Percentiles rank a stretch among this genome's conserved stretches.
These are phyloP conservation scores for Leishmania braziliensis DNA, from an alignment of 208 protist species.

Conservation along the genomic window DNA sequence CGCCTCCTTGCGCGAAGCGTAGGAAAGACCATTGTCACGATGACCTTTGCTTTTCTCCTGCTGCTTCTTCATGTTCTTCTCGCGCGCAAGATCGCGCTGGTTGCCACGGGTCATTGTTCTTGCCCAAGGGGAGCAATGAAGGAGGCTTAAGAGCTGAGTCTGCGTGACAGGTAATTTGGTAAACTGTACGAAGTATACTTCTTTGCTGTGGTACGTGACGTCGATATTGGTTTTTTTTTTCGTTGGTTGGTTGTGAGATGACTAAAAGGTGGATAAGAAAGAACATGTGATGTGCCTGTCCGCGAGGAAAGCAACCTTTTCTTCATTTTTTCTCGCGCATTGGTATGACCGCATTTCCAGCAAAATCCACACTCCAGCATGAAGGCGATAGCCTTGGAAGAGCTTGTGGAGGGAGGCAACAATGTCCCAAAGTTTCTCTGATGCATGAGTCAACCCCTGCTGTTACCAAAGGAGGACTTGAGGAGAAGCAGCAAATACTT, in stretches of 20 bases:
- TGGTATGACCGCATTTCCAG: neutral
- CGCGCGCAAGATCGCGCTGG: conserved; percentile 88
- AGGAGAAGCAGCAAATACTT: neutral
- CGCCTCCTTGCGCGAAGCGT: conserved; percentile 74
- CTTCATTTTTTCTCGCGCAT: neutral
- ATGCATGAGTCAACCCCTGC: neutral
- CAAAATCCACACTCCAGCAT: neutral
- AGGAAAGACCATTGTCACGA: conserved; percentile 67
- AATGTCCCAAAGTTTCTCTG: neutral
- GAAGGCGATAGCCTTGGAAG: neutral
- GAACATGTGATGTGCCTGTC: neutral
- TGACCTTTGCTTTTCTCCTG: conserved; percentile 75
- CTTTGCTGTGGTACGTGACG: neutral
- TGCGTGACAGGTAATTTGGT: neutral
- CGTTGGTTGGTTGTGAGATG: neutral
- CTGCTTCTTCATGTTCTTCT: conserved; percentile 87
- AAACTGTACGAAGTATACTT: conserved; percentile 11
- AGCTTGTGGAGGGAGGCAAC: neutral
- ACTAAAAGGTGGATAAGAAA: conserved; percentile 8
- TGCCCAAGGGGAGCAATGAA: neutral
- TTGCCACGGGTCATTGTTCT: conserved; percentile 86
- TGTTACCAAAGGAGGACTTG: no score
- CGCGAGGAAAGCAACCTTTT: neutral
- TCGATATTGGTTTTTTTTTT: neutral
- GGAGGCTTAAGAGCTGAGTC: conserved; percentile 2